Evolutionary conservation across 225 moss, liverwort and hornwort genomes (phyloP).

Genomic region (Anthoceros angustus): DNA sequence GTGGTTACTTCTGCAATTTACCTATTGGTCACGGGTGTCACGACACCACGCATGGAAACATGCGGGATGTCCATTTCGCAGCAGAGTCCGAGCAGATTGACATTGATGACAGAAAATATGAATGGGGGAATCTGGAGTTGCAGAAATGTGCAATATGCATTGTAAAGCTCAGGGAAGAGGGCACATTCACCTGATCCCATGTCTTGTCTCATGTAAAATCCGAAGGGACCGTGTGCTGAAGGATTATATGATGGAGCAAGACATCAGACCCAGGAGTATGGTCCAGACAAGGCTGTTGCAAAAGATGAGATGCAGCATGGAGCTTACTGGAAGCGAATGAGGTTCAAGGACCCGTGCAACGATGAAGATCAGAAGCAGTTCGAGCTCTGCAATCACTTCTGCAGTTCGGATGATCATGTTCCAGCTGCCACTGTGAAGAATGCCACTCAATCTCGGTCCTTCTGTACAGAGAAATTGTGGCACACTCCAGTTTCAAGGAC

Average conservation of each 20-base stretch:
- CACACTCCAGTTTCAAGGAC: slow-evolving; percentile 10
- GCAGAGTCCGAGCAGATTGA: slow-evolving; percentile 23
- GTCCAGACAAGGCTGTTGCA: slow-evolving; percentile 17
- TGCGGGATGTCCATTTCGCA: slow-evolving; percentile 19
- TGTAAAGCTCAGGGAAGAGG: slow-evolving; percentile 30
- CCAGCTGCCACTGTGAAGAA: background rate
- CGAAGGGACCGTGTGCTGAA: slow-evolving; percentile 10
- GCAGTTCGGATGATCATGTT: slow-evolving; percentile 21
- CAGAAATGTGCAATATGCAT: slow-evolving; percentile 34
- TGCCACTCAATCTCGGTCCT: slow-evolving; percentile 1
- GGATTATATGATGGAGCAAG: slow-evolving; percentile 12
- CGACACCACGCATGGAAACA: slow-evolving; percentile 29
- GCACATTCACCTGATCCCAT: slow-evolving; percentile 23
- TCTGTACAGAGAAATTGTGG: slow-evolving; percentile 25
- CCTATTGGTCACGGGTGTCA: slow-evolving; percentile 26
- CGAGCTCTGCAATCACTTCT: slow-evolving; percentile 20
- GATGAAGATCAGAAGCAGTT: slow-evolving; percentile 15
- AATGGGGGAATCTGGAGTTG: slow-evolving; percentile 31
- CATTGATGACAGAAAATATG: slow-evolving; percentile 17
- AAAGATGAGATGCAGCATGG: slow-evolving; percentile 31
- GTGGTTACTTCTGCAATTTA: slow-evolving; percentile 29
- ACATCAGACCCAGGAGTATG: slow-evolving; percentile 22
- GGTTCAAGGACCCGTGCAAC: slow-evolving; percentile 31
- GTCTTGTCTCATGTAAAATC: slow-evolving; percentile 5
- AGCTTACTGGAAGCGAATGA: slow-evolving; percentile 21